Percentiles rank a stretch among this genome's conserved stretches.
These are phyloP conservation scores for Cutaneotrichosporon sp. DNA, from an alignment of 1,284 basidiomycete genomes.

Conservation along the genomic window DNA sequence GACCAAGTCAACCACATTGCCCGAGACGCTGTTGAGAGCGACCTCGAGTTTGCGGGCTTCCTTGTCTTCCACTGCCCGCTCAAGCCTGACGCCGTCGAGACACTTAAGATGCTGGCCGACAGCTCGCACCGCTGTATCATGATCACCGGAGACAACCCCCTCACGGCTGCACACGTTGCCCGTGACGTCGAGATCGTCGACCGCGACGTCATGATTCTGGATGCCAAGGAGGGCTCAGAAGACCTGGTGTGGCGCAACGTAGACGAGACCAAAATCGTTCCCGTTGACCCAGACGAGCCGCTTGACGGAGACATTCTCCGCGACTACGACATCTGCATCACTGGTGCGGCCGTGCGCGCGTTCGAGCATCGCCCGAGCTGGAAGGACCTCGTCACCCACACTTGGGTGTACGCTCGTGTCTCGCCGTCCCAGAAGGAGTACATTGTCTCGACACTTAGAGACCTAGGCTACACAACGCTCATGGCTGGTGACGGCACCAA, in stretches of 20 bases:
- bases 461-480: slow-evolving; percentile 79
- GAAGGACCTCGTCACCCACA: slow-evolving; percentile 77
- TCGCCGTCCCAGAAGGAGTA: slow-evolving; percentile 92
- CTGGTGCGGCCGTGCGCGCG: slow-evolving; percentile 82
- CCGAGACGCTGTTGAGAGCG: slow-evolving; percentile 71
- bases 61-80: slow-evolving; percentile 94
- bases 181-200: slow-evolving; percentile 93
- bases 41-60: slow-evolving; percentile 79
- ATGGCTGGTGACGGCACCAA: slow-evolving; percentile 98
- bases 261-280: slow-evolving; percentile 78
- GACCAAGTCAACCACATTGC: slow-evolving; percentile 78
- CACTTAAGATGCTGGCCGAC: slow-evolving; percentile 85
- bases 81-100: slow-evolving; percentile 83
- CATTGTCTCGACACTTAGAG: slow-evolving; percentile 81
- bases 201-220: slow-evolving; percentile 83
- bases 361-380: slow-evolving; percentile 61
- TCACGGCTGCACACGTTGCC: slow-evolving; percentile 91
- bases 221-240: slow-evolving; percentile 73
- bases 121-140: slow-evolving; percentile 96
- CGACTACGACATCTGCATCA: slow-evolving; percentile 88
- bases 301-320: slow-evolving; percentile 71
- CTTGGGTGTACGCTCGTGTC: slow-evolving; percentile 94
- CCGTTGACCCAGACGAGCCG: slow-evolving; percentile 69
- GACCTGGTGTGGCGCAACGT: slow-evolving; percentile 90
- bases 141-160: slow-evolving; percentile 95